Percentiles rank a stretch among this genome's conserved stretches.
Evolutionary conservation across 176 grass and related monocot genomes (phyloP).

Genomic region (Tuctoria greenei): DNA sequence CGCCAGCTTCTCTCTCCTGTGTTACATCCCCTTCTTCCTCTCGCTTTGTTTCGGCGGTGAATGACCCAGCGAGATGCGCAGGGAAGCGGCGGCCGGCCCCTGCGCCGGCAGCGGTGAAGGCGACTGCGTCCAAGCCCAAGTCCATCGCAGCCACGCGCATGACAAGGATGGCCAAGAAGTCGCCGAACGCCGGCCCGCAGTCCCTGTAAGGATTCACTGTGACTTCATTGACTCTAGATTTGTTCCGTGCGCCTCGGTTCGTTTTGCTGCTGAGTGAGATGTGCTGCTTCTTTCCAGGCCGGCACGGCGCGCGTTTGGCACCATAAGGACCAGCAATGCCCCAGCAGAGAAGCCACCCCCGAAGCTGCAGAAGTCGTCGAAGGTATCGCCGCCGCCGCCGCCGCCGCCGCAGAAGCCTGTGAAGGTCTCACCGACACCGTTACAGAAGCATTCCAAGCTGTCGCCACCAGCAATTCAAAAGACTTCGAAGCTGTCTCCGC

Average conservation of each 20-base stretch:
- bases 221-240: not conserved
- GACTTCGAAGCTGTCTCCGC: constrained; percentile 21
- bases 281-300: constrained; percentile 23
- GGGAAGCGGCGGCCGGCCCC: constrained; percentile 34
- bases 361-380: constrained; percentile 36
- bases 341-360: constrained; percentile 43
- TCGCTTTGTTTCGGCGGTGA: not conserved
- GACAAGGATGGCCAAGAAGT: constrained; percentile 28
- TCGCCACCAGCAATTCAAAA: constrained; percentile 22
- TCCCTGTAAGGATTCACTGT: constrained; percentile 17
- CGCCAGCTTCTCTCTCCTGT: not conserved
- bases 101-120: not conserved
- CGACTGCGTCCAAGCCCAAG: constrained; percentile 29
- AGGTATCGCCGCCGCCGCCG: constrained; percentile 13
- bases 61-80: not conserved
- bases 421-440: not conserved
- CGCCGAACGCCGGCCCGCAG: constrained; percentile 11
- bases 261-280: not conserved
- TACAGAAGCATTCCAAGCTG: constrained; percentile 20
- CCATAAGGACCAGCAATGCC: constrained; percentile 50
- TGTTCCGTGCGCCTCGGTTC: not conserved
- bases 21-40: not conserved
- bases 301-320: constrained; percentile 59
- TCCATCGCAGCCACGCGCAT: constrained; percentile 21
- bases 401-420: constrained; percentile 7